Conservation (phyloP, 306 rosid species). For the Begonia fuchsioides region DNA sequence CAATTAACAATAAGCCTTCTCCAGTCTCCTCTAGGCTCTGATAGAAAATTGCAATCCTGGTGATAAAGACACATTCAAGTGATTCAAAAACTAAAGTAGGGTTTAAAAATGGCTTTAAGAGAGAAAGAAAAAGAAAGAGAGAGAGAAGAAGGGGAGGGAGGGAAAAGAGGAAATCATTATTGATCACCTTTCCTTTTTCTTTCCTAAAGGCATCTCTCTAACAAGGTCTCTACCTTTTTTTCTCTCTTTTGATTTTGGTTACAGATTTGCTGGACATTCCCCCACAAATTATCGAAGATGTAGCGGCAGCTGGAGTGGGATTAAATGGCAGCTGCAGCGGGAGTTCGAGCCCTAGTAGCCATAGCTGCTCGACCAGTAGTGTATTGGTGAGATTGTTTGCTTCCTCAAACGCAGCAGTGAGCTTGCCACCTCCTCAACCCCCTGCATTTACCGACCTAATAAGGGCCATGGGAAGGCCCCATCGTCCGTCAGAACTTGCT, state of each 20-base stretch:
- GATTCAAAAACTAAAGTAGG: conserved; percentile 33
- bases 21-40: not conserved
- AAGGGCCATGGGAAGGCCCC: conserved; percentile 35
- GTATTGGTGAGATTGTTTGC: conserved; percentile 72
- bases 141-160: not conserved
- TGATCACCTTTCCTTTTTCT: not conserved
- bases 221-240: not conserved
- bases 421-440: conserved; percentile 39
- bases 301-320: conserved; percentile 9
- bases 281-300: conserved; percentile 31
- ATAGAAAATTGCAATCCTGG: not conserved
- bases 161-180: conserved; percentile 9
- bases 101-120: not conserved
- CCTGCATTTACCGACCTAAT: conserved; percentile 48
- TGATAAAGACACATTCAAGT: not conserved
- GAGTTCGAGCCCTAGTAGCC: conserved; percentile 41
- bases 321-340: conserved; percentile 20
- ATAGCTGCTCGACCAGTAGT: conserved; percentile 36
- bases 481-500: conserved; percentile 27
- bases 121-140: too few relatives aligned
- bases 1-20: not conserved
- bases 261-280: conserved; percentile 33
- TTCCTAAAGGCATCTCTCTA: not conserved
- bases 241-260: conserved; percentile 6
- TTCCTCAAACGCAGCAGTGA: conserved; percentile 42